A percentile compares a stretch with the other conserved stretches of the same genome.
Conservation (phyloP, 1,284 basidiomycete genomes). For the Chondrostereum purpureum region DNA sequence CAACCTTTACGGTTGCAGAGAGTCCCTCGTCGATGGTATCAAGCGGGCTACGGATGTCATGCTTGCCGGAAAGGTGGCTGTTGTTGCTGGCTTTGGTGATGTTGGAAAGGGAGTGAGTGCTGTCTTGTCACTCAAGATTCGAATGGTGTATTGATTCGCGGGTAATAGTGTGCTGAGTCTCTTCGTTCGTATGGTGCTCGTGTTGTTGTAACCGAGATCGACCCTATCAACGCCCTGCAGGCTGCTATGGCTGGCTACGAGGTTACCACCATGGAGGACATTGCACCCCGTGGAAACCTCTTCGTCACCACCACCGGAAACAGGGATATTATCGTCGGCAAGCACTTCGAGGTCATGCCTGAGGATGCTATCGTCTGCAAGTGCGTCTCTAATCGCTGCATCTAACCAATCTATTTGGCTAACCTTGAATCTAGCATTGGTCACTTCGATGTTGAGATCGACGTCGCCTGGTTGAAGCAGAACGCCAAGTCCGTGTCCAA, state of each 20-base stretch:
- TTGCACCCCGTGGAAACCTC: slow-evolving; percentile 82
- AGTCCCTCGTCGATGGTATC: slow-evolving; percentile 99
- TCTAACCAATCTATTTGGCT: slow-evolving; percentile 7
- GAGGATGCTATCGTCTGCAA: slow-evolving; percentile 99
- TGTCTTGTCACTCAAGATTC: slow-evolving; percentile 6
- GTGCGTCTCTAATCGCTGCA: slow-evolving; percentile 36
- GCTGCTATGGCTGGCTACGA: slow-evolving; percentile 99
- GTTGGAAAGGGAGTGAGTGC: slow-evolving; percentile 93
- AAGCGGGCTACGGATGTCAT: slow-evolving; percentile 99
- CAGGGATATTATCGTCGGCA: slow-evolving; percentile 93
- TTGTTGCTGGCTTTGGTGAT: slow-evolving; percentile 98
- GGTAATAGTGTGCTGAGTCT: slow-evolving; percentile 95
- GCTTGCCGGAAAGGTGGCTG: slow-evolving; percentile 98
- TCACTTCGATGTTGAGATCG: slow-evolving; percentile 98
- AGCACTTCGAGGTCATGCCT: slow-evolving; percentile 92
- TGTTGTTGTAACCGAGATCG: slow-evolving; percentile 96
- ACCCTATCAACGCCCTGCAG: slow-evolving; percentile 99
- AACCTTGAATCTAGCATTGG: slow-evolving; percentile 64
- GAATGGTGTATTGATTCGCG: too few species aligned
- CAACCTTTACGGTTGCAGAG: slow-evolving; percentile 96
- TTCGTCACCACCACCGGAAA: slow-evolving; percentile 99
- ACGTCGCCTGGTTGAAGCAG: slow-evolving; percentile 97
- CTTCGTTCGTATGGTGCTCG: slow-evolving; percentile 95
- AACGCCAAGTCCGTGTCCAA: slow-evolving; percentile 84
- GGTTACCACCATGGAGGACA: slow-evolving; percentile 98